These are phyloP conservation scores for Medicago ruthenica DNA, from an alignment of 306 rosid species.

Conservation along the genomic window DNA sequence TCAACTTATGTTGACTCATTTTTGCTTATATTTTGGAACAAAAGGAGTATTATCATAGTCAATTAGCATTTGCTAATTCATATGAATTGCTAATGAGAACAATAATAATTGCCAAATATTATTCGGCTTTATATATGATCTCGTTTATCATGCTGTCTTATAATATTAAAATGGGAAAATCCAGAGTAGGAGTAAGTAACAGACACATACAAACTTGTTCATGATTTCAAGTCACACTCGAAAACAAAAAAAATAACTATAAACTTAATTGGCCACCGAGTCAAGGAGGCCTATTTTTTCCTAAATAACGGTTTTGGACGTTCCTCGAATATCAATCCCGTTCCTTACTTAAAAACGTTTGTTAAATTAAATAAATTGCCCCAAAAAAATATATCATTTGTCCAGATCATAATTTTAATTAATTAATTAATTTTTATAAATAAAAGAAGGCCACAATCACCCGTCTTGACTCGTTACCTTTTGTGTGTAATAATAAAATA, in stretches of 20 bases:
- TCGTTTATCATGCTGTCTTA: constrained; percentile 29
- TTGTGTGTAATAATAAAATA: too few species aligned
- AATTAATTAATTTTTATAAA: too few species aligned
- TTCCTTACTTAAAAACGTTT: not conserved
- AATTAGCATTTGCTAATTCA: too few species aligned
- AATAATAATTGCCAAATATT: not conserved
- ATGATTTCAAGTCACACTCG: constrained; percentile 2
- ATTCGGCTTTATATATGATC: not conserved
- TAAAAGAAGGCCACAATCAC: not conserved
- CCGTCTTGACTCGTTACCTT: constrained; percentile 24
- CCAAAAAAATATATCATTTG: not conserved
- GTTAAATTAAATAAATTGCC: not conserved
- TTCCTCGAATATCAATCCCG: constrained; percentile 17
- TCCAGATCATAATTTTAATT: constrained; percentile 9
- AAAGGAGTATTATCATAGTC: too few species aligned
- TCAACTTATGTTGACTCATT: too few species aligned
- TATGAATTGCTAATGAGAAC: too few species aligned
- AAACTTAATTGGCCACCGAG: constrained; percentile 3
- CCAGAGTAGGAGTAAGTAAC: not conserved
- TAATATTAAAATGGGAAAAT: constrained; percentile 2
- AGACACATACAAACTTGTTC: constrained; percentile 7
- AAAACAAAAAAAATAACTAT: not conserved
- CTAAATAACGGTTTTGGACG: constrained; percentile 17
- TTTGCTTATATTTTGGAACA: too few species aligned
- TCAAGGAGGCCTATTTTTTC: constrained; percentile 7